Evolutionary conservation across 305 asterid genomes (phyloP).

Genomic region (Withania somnifera): DNA sequence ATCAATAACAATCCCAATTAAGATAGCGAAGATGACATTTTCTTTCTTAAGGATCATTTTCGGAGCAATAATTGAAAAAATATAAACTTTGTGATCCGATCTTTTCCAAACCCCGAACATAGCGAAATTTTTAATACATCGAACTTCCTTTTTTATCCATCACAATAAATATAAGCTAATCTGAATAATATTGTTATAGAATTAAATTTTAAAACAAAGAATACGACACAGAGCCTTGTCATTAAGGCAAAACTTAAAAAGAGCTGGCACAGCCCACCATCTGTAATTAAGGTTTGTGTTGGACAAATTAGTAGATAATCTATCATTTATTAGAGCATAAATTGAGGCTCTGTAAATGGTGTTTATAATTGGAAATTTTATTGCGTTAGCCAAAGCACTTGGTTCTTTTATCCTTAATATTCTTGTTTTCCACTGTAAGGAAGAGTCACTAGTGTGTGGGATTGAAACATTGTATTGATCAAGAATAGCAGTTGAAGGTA

Average conservation of each 20-base stretch:
- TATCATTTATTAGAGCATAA: neutral
- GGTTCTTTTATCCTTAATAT: neutral
- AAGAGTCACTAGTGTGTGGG: neutral
- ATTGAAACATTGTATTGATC: neutral
- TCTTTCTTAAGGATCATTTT: too few relatives aligned
- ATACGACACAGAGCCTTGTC: neutral
- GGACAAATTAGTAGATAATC: neutral
- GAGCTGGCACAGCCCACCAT: neutral
- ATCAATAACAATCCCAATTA: too few relatives aligned
- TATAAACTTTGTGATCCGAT: too few relatives aligned
- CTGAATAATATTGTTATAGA: too few relatives aligned
- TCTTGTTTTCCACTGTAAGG: neutral
- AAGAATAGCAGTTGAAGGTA: neutral
- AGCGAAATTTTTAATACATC: too few relatives aligned
- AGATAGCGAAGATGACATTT: too few relatives aligned
- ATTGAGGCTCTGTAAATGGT: neutral
- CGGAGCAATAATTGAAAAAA: too few relatives aligned
- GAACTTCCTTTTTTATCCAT: too few relatives aligned
- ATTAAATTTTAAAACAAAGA: neutral
- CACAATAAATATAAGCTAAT: too few relatives aligned
- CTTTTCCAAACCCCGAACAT: too few relatives aligned
- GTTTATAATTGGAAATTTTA: neutral
- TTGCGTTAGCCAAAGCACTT: neutral
- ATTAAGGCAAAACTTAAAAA: neutral
- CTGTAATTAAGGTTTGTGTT: too few relatives aligned